phyloP scores from a whole-genome alignment of 2,329 filamentous ascomycete genomes.

The Diatrype stigma region DNA sequence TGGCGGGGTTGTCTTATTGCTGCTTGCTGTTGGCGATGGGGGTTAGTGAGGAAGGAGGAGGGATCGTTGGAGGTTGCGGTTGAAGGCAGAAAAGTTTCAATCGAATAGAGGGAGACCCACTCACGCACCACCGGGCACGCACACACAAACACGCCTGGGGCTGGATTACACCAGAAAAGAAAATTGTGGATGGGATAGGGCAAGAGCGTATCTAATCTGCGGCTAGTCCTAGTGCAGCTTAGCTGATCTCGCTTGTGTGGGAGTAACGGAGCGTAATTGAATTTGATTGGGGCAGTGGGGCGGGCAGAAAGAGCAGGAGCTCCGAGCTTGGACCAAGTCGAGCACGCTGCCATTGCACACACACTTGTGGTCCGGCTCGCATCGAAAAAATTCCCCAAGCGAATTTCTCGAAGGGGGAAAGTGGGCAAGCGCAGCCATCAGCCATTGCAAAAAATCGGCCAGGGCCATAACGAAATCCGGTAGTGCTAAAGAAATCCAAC shows the following conservation, averaged over 20 bases:
- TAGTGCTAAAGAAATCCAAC: slow-evolving; percentile 17
- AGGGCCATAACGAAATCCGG: not conserved
- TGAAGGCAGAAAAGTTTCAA: slow-evolving; percentile 12
- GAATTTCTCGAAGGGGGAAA: slow-evolving; percentile 18
- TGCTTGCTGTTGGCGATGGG: slow-evolving; percentile 23
- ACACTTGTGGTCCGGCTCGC: not conserved
- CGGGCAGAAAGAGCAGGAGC: not conserved
- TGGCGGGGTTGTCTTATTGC: slow-evolving; percentile 33
- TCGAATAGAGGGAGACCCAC: not conserved
- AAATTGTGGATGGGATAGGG: slow-evolving; percentile 27
- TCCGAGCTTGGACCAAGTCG: not conserved
- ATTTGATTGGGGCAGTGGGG: not conserved
- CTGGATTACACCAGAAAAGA: not conserved
- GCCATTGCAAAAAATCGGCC: not conserved
- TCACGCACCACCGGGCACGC: not conserved
- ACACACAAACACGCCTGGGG: not conserved
- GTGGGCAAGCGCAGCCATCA: too few species aligned
- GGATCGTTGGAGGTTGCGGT: slow-evolving; percentile 11
- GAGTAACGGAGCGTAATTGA: too few species aligned
- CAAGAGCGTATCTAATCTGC: slow-evolving; percentile 8
- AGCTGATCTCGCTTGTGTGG: slow-evolving; percentile 20
- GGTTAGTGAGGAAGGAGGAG: slow-evolving; percentile 13
- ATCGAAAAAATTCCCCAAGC: slow-evolving; percentile 18
- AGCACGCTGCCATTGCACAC: not conserved
- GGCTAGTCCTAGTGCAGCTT: slow-evolving; percentile 11